Evolutionary conservation across 345 rosid genomes (phyloP).

Genomic region (Citrus inodora): DNA sequence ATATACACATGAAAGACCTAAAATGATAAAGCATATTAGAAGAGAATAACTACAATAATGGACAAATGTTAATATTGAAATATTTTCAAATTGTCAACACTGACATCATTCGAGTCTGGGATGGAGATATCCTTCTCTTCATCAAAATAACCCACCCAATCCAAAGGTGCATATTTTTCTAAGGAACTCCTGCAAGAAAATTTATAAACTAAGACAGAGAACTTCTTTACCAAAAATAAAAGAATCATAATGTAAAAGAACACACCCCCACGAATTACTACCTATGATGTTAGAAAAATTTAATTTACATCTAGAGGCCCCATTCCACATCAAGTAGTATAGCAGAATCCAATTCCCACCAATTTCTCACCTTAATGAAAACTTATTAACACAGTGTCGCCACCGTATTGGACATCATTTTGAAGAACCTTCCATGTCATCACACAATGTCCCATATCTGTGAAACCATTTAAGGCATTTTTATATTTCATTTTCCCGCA

Average conservation of each 20-base stretch:
- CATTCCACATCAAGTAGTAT: neutral
- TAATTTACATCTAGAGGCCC: neutral
- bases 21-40: constrained; percentile 31
- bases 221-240: neutral
- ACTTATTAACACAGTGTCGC: neutral
- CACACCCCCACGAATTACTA: neutral
- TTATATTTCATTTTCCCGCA: too few species aligned
- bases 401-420: neutral
- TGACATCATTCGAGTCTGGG: constrained; percentile 65
- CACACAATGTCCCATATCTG: neutral
- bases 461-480: neutral
- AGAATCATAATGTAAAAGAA: neutral
- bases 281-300: neutral
- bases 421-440: neutral
- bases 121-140: constrained; percentile 69
- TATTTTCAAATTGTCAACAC: constrained; percentile 13
- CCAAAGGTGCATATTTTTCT: constrained; percentile 60
- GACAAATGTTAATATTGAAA: neutral
- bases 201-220: neutral
- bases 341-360: neutral
- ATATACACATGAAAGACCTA: constrained; percentile 90
- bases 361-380: neutral
- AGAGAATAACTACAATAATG: constrained; percentile 10
- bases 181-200: constrained; percentile 43
- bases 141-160: constrained; percentile 71